Evolutionary conservation across 305 asterid genomes (phyloP).

Genomic region (Fraxinus sp.): DNA sequence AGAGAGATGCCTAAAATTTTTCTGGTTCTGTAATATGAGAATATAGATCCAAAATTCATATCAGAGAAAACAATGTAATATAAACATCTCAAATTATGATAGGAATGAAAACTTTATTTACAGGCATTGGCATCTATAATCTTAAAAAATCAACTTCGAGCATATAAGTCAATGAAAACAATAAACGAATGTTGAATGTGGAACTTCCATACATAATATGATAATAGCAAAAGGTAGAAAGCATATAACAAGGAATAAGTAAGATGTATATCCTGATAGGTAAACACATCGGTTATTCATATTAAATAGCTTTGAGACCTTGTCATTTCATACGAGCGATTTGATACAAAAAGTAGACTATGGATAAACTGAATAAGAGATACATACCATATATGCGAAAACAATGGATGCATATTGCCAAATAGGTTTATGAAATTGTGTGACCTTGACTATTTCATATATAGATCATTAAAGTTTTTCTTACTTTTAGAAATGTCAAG

Average conservation of each 20-base stretch:
- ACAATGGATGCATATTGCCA: too few relatives aligned
- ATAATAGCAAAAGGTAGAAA: neutral
- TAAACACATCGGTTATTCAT: neutral
- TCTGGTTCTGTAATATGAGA: constrained; percentile 47
- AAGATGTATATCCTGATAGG: neutral
- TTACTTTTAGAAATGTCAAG: neutral
- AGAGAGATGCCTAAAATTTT: constrained; percentile 76
- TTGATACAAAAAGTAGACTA: neutral
- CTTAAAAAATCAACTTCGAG: neutral
- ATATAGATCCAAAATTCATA: neutral
- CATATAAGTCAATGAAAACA: neutral
- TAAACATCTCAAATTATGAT: neutral
- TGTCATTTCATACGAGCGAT: neutral
- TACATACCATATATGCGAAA: neutral
- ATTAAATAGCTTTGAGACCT: neutral
- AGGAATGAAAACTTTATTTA: neutral
- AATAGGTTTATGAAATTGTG: too few relatives aligned
- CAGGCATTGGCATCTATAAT: neutral
- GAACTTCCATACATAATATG: neutral
- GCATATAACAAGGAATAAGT: neutral
- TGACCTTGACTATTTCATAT: neutral
- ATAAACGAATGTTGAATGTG: neutral
- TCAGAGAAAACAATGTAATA: neutral
- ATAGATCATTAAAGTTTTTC: neutral
- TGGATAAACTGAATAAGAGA: neutral